Conservation (phyloP, 164 flowering plant species). For the Nymphaea colorata region DNA sequence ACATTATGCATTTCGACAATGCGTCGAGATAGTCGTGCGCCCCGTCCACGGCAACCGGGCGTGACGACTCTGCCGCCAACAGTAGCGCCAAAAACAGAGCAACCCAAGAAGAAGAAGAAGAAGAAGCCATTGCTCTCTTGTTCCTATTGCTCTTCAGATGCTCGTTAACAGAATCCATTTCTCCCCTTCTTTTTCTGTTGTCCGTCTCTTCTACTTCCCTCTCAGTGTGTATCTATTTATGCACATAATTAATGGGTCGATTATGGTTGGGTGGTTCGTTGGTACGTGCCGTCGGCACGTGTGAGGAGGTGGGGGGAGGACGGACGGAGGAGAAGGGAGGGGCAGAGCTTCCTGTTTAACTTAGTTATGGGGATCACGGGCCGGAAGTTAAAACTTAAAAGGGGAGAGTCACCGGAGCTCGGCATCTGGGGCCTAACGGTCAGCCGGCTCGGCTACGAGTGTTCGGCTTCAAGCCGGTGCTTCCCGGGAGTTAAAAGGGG, state of each 20-base stretch:
- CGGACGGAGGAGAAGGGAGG: background rate
- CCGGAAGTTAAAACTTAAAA: too few species aligned
- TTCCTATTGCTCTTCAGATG: background rate
- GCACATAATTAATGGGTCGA: background rate
- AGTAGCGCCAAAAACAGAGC: conserved; percentile 4
- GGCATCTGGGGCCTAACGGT: too few species aligned
- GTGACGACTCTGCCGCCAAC: background rate
- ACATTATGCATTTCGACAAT: conserved; percentile 60
- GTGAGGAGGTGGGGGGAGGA: background rate
- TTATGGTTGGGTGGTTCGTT: background rate
- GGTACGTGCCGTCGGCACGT: background rate
- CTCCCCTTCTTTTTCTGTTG: background rate
- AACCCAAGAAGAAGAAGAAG: background rate
- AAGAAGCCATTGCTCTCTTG: background rate
- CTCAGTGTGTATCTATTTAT: background rate
- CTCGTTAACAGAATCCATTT: background rate
- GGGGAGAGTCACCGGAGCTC: too few species aligned
- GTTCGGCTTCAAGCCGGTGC: too few species aligned
- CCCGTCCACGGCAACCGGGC: background rate
- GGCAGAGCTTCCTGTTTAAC: too few species aligned
- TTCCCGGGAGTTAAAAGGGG: too few species aligned
- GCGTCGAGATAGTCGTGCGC: conserved; percentile 61
- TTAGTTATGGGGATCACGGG: too few species aligned
- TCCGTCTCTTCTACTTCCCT: background rate
- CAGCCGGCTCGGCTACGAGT: too few species aligned